phyloP scores from a whole-genome alignment of 306 rosid species.

The Dryas drummondii region DNA sequence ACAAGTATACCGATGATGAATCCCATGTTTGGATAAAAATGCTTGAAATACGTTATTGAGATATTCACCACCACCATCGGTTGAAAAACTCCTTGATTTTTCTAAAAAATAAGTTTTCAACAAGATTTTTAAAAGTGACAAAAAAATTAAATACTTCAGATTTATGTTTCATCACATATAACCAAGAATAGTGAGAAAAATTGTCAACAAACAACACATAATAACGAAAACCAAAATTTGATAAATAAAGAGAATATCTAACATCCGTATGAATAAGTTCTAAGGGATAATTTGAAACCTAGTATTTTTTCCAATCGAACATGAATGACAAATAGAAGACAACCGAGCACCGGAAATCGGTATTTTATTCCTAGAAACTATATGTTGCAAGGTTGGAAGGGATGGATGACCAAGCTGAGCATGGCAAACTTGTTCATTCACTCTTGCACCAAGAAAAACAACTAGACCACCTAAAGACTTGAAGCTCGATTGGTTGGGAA shows the following conservation, averaged over 20 bases:
- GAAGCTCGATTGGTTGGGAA: background rate
- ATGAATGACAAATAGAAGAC: background rate
- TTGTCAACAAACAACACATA: background rate
- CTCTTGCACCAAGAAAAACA: background rate
- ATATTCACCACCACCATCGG: background rate
- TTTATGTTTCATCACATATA: background rate
- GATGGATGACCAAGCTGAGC: background rate
- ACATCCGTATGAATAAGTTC: background rate
- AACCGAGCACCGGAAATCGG: background rate
- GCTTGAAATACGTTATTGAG: too few relatives aligned
- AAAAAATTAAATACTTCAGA: background rate
- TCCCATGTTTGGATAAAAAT: background rate
- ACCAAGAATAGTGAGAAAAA: background rate
- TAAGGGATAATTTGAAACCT: background rate
- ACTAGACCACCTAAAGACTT: too few relatives aligned
- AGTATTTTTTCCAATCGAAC: background rate
- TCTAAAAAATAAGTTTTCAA: background rate
- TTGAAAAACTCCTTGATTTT: background rate
- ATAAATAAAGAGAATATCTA: background rate
- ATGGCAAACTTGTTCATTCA: background rate
- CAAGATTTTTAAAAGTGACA: background rate
- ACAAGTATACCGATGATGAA: background rate
- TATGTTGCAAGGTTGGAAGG: background rate
- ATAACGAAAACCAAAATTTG: background rate
- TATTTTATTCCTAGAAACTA: background rate